phyloP scores from a whole-genome alignment of 306 rosid genomes.

The Prosopis cineraria region DNA sequence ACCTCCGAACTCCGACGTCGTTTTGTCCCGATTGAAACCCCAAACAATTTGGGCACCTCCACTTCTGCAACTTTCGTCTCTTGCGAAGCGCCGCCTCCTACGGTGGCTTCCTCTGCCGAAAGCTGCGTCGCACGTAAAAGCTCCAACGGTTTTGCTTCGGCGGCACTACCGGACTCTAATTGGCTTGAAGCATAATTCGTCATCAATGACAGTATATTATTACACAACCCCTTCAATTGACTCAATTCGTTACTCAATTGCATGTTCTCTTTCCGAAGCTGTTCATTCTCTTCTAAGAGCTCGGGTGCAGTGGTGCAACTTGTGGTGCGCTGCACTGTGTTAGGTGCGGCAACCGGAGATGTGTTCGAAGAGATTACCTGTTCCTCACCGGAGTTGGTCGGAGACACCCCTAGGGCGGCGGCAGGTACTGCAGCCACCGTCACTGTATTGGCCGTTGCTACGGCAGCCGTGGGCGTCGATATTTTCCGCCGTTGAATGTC shows the following conservation, averaged over 20 bases:
- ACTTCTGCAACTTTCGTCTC: slow-evolving; percentile 16
- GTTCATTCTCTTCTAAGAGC: slow-evolving; percentile 79
- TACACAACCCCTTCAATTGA: slow-evolving; percentile 76
- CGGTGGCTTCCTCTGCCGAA: slow-evolving; percentile 24
- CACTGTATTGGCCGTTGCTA: slow-evolving; percentile 31
- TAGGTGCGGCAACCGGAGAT: slow-evolving; percentile 52
- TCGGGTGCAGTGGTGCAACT: slow-evolving; percentile 75
- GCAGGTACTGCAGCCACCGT: slow-evolving; percentile 48
- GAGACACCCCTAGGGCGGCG: slow-evolving; percentile 46
- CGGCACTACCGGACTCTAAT: slow-evolving; percentile 41
- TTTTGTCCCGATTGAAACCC: slow-evolving; percentile 81
- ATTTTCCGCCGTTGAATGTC: slow-evolving; percentile 89
- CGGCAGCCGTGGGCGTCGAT: slow-evolving; percentile 29
- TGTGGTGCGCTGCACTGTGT: slow-evolving; percentile 44
- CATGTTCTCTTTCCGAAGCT: slow-evolving; percentile 78
- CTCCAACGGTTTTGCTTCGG: slow-evolving; percentile 52
- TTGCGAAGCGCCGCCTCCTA: not conserved
- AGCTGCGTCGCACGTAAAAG: slow-evolving; percentile 41
- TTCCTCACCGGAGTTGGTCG: slow-evolving; percentile 85
- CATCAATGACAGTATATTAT: slow-evolving; percentile 72
- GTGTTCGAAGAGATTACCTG: slow-evolving; percentile 89
- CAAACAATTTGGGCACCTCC: slow-evolving; percentile 67
- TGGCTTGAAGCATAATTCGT: slow-evolving; percentile 70
- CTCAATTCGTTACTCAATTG: slow-evolving; percentile 76
- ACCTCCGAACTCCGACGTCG: slow-evolving; percentile 55